Evolutionary conservation across 2,329 filamentous ascomycete genomes (phyloP).

Genomic region (Exophiala xenobiotica): DNA sequence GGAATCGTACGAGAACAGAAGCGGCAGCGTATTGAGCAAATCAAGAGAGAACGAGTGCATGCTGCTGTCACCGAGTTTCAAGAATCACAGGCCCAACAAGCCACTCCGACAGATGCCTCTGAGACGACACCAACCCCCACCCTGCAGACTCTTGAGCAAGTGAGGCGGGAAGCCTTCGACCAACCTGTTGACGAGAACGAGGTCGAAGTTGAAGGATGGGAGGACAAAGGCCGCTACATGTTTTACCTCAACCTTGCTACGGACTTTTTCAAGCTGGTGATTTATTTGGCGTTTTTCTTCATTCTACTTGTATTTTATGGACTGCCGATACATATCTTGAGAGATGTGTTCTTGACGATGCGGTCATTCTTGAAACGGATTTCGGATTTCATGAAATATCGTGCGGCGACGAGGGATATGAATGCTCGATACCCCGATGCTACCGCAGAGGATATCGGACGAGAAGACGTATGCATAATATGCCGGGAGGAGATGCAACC

Average conservation of each 20-base stretch:
- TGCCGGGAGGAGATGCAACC: conserved; percentile 93
- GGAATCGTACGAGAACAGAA: conserved; percentile 74
- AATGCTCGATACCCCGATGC: conserved; percentile 87
- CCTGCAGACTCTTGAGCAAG: conserved; percentile 22
- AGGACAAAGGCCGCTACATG: conserved; percentile 89
- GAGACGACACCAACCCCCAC: conserved; percentile 14
- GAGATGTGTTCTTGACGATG: conserved; percentile 91
- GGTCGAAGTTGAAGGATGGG: conserved; percentile 93
- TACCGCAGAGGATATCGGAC: conserved; percentile 75
- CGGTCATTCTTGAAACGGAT: conserved; percentile 88
- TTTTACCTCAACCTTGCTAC: conserved; percentile 83
- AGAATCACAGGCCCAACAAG: conserved; percentile 6
- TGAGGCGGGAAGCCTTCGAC: conserved; percentile 44
- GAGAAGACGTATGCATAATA: conserved; percentile 95
- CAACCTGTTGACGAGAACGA: conserved; percentile 78
- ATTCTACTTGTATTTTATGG: conserved; percentile 94
- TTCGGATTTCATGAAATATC: conserved; percentile 83
- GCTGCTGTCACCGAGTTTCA: conserved; percentile 25
- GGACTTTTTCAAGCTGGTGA: conserved; percentile 85
- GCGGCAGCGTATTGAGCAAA: conserved; percentile 63
- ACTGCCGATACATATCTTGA: conserved; percentile 91
- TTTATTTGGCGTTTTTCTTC: conserved; percentile 89
- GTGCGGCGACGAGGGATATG: conserved; percentile 91
- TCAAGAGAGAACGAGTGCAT: conserved; percentile 57
- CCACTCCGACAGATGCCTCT: conserved; percentile 39